Evolutionary conservation across 2,329 filamentous ascomycete genomes (phyloP), one percentile per base, ranked within the genome.

Genomic region (Diaporthe sp.): DNA sequence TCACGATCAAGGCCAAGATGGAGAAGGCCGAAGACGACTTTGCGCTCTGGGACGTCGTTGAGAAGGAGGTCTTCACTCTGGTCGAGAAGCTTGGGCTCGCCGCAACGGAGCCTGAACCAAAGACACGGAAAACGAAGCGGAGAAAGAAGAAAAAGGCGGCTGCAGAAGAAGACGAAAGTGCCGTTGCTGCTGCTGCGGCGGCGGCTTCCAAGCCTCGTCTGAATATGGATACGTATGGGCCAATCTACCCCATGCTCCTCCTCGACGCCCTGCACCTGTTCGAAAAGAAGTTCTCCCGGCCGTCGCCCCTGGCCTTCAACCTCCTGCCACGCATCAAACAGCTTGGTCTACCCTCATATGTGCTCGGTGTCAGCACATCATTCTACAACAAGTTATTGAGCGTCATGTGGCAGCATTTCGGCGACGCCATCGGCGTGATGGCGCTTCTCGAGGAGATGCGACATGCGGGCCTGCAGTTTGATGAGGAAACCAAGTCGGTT

Each of bases 311-410:
- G 0, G 86, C 88, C 0, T 87, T 94, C 60, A 87, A 88, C 60
- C 83, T 95, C 37, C 86, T 96, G 0, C 93, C 94, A 0, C 89
- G 90, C 10, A 85, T 95, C 79, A 94, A 94, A 80, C 86, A 88
- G 60, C 86, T 94, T 0, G 94, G 94, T 2, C 88, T 93, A 1
- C 89, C 90, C 1, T 93, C 93, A 0, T 94, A 93, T 80, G 91
- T 94, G 9, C 88, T 96, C 0, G 94, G 93, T 65, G 92, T 91
- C 8, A 92, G 92, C 25, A 93, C 93, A 0, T 85, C 89, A 0
- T 90, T 96, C 57, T 96, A 94, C 85, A 92, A 93, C 80, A 87
- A 90, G 67, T 87, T 95, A 46, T 86, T 94, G 34, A 83, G 86
- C 19, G 88, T 92, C 31, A 86, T 91, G 73, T 94, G 92, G 90